These are phyloP conservation scores for Saposhnikovia divaricata DNA, from an alignment of 129 eudicot species.

Conservation along the genomic window DNA sequence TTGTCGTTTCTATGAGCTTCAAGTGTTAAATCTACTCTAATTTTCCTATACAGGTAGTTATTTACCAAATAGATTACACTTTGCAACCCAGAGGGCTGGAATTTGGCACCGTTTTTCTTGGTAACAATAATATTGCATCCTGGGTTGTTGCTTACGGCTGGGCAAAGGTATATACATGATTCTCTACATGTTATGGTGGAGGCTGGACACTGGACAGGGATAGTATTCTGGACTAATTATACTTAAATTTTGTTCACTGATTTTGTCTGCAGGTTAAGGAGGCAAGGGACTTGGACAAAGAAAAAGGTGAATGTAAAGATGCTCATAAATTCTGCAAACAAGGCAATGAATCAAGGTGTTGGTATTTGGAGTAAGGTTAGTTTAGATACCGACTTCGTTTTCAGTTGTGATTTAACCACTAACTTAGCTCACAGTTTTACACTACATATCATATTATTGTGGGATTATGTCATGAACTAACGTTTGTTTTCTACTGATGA, in stretches of 20 bases:
- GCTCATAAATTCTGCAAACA: constrained; percentile 52
- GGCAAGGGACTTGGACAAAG: constrained; percentile 31
- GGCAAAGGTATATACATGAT: constrained; percentile 59
- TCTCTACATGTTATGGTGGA: background rate
- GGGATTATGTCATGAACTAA: background rate
- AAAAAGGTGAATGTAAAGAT: constrained; percentile 60
- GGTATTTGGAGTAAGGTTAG: constrained; percentile 92
- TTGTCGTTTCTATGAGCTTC: background rate
- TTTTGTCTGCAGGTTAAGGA: constrained; percentile 68
- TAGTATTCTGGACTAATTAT: background rate
- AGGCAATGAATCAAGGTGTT: constrained; percentile 76
- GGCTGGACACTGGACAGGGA: background rate
- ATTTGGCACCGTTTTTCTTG: constrained; percentile 74
- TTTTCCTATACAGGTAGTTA: constrained; percentile 48
- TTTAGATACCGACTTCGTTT: background rate
- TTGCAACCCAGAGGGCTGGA: constrained; percentile 58
- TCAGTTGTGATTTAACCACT: constrained; percentile 19
- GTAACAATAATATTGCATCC: constrained; percentile 58
- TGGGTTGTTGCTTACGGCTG: constrained; percentile 85
- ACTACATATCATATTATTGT: too few relatives aligned
- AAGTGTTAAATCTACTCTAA: background rate
- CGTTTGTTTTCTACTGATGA: constrained; percentile 12
- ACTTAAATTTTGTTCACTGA: constrained; percentile 1
- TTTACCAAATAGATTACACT: constrained; percentile 64
- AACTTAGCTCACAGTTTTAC: background rate